Evolutionary conservation across 768 basidiomycete species (phyloP), one percentile per base, ranked within the genome.

Genomic region (Imleria badia): DNA sequence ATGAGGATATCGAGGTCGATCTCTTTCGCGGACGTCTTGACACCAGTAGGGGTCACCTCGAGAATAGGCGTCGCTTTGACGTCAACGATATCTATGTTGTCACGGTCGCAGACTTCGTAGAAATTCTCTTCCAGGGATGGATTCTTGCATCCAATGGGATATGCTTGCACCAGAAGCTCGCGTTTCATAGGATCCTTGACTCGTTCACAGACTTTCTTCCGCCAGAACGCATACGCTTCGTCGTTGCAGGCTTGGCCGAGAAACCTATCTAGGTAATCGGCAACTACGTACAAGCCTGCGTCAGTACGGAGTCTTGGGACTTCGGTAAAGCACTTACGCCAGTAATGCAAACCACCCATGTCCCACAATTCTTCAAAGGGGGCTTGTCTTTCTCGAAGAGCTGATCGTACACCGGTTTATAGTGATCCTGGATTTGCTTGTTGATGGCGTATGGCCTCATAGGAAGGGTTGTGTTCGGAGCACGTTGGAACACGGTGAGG

Each of bases 401-500:
- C 19, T 53, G 36, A 34, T 45, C 45, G 15, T 59, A 59, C 17
- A 58, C 35, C 1, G 40, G 39, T n/a, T 30, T 59, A 46, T 44
- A 52, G 12, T 52, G 55, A 15, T 52, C 46, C 39, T 59, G 58
- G 14, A 52, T 36, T 30, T 59, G 49, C 42, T 59, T 58, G 33
- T 48, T 41, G 23, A 58, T 15, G 19, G 31, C 15, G 29, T 43
- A 59, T 20, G 34, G 31, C 14, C 42, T 26, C 58, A 59, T 59
- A 0, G 58, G 58, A n/a, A 59, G 3, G 4, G 55, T 55, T 5
- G 38, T 42, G 12, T 51, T 59, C 8, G 56, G 58, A 10, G 58
- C 12, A 13, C 50, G 58, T 40, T 59, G 58, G 38, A 58, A 59
- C 17, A 58, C 45, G 7, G 58, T 52, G 20, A 59, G 55, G 22